These are phyloP conservation scores for Crataegus laevigata DNA, from an alignment of 306 rosid genomes.

Conservation along the genomic window DNA sequence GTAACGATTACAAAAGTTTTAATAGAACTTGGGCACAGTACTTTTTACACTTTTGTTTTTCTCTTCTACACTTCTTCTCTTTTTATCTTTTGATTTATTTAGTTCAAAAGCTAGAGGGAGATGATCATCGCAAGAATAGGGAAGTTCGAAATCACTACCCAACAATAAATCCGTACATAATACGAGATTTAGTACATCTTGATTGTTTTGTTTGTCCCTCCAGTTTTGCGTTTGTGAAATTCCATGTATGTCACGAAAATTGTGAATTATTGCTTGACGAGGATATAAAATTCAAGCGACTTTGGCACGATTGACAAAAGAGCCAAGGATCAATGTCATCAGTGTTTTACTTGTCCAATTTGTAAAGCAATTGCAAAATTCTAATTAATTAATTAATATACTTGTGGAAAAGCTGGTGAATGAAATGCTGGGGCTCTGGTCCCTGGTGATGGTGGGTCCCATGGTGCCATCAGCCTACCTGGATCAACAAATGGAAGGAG, in stretches of 20 bases:
- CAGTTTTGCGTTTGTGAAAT: too few relatives aligned
- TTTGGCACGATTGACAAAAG: neutral
- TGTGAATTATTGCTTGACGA: neutral
- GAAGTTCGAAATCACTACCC: neutral
- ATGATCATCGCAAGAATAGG: fast-evolving
- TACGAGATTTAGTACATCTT: too few relatives aligned
- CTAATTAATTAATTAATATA: neutral
- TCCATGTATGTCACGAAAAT: too few relatives aligned
- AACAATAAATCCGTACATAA: too few relatives aligned
- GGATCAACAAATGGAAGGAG: conserved; percentile 28
- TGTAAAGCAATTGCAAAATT: neutral
- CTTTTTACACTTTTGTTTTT: too few relatives aligned
- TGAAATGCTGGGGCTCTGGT: conserved; percentile 27
- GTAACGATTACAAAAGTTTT: neutral
- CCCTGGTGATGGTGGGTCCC: conserved; percentile 32
- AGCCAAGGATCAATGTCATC: neutral
- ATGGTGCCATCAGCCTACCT: conserved; percentile 49
- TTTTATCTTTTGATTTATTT: too few relatives aligned
- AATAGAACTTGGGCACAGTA: too few relatives aligned
- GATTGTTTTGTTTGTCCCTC: too few relatives aligned
- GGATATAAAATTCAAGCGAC: neutral
- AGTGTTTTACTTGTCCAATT: neutral
- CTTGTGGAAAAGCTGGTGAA: conserved; percentile 14
- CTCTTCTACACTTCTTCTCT: too few relatives aligned
- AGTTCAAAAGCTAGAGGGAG: too few relatives aligned